phyloP scores from a whole-genome alignment of 2,329 filamentous ascomycete species.

The Penicillium sp. region DNA sequence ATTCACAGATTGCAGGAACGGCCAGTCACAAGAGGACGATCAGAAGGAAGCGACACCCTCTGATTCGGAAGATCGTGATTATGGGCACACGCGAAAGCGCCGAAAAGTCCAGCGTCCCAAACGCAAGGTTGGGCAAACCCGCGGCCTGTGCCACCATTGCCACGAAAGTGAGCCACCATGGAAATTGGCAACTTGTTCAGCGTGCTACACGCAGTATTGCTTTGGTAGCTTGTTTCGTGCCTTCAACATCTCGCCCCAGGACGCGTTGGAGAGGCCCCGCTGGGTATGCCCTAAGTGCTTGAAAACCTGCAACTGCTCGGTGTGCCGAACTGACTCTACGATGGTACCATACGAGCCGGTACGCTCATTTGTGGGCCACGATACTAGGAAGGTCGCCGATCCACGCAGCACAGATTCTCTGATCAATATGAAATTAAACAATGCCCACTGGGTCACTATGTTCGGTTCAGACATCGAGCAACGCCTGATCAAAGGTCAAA shows the following conservation, averaged over 20 bases:
- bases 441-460: slow-evolving; percentile 75
- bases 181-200: slow-evolving; percentile 78
- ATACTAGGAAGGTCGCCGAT: slow-evolving; percentile 87
- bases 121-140: slow-evolving; percentile 51
- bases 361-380: slow-evolving; percentile 82
- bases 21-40: slow-evolving; percentile 38
- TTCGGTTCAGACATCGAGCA: slow-evolving; percentile 51
- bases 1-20: slow-evolving; percentile 69
- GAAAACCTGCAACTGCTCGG: slow-evolving; percentile 81
- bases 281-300: slow-evolving; percentile 90
- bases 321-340: slow-evolving; percentile 67
- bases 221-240: slow-evolving; percentile 91
- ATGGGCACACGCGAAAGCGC: slow-evolving; percentile 63
- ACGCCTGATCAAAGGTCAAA: slow-evolving; percentile 48
- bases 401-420: slow-evolving; percentile 84
- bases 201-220: slow-evolving; percentile 76
- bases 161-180: slow-evolving; percentile 75
- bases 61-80: slow-evolving; percentile 39
- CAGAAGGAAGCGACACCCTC: slow-evolving; percentile 22
- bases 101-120: slow-evolving; percentile 55
- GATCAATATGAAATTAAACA: slow-evolving; percentile 87
- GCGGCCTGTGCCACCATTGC: slow-evolving; percentile 75
- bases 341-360: slow-evolving; percentile 81
- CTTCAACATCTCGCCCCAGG: slow-evolving; percentile 84
- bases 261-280: slow-evolving; percentile 72